These are phyloP conservation scores for Moringa oleifera DNA, from an alignment of 345 rosid species.

Conservation along the genomic window DNA sequence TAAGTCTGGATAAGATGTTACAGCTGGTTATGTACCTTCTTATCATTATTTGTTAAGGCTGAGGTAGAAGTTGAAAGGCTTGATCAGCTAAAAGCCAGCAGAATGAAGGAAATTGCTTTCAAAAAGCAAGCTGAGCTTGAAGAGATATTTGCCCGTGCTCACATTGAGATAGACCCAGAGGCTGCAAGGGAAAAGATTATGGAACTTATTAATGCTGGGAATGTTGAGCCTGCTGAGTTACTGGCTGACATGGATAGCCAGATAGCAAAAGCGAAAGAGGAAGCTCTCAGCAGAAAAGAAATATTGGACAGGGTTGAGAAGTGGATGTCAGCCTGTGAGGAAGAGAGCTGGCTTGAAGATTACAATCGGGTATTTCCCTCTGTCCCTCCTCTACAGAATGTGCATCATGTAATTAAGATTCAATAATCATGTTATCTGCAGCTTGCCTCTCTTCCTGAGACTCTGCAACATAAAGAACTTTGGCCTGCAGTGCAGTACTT, in stretches of 20 bases:
- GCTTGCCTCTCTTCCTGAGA: not conserved
- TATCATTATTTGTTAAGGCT: slow-evolving; percentile 42
- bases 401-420: not conserved
- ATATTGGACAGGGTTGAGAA: slow-evolving; percentile 96
- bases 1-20: not conserved
- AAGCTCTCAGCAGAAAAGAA: slow-evolving; percentile 86
- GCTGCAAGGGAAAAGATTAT: slow-evolving; percentile 87
- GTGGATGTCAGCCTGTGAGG: slow-evolving; percentile 99
- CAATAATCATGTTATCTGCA: not conserved
- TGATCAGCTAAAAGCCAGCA: slow-evolving; percentile 88
- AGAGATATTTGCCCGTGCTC: slow-evolving; percentile 78
- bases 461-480: not conserved
- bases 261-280: slow-evolving; percentile 85
- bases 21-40: slow-evolving; percentile 17
- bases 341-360: slow-evolving; percentile 99
- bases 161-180: slow-evolving; percentile 73
- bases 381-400: not conserved
- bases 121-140: slow-evolving; percentile 93
- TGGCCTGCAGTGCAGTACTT: not conserved
- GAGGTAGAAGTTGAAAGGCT: slow-evolving; percentile 95
- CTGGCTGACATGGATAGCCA: slow-evolving; percentile 93
- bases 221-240: slow-evolving; percentile 86
- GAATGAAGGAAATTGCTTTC: slow-evolving; percentile 96
- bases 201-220: slow-evolving; percentile 77
- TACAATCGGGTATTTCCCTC: slow-evolving; percentile 75